These are phyloP conservation scores for Boletus rex-veris DNA, from an alignment of 768 basidiomycete genomes.

Conservation along the genomic window DNA sequence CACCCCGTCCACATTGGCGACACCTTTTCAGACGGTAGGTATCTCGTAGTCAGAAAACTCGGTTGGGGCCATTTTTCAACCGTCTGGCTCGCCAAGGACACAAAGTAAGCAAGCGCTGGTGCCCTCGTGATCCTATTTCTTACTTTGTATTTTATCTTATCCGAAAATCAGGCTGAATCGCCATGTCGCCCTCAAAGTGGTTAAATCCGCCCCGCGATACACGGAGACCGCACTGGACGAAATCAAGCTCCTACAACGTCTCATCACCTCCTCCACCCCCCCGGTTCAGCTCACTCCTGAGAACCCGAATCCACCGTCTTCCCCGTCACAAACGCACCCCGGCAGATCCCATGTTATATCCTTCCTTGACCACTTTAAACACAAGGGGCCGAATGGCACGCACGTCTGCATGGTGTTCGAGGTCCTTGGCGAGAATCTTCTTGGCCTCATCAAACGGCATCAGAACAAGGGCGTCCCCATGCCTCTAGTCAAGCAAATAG, in stretches of 20 bases:
- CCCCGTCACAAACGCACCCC: slow-evolving; percentile 70
- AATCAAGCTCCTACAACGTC: slow-evolving; percentile 94
- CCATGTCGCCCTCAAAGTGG: slow-evolving; percentile 98
- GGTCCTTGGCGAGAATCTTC: slow-evolving; percentile 93
- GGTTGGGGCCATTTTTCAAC: slow-evolving; percentile 96
- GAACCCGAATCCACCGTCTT: slow-evolving; percentile 47
- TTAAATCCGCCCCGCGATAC: slow-evolving; percentile 95
- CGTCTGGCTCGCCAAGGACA: slow-evolving; percentile 85
- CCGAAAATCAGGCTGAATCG: slow-evolving; percentile 68
- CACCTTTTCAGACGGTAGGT: slow-evolving; percentile 80
- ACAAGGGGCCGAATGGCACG: slow-evolving; percentile 93
- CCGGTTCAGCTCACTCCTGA: slow-evolving; percentile 44
- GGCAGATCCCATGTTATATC: slow-evolving; percentile 94
- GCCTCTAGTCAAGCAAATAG: slow-evolving; percentile 90
- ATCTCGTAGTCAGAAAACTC: slow-evolving; percentile 89
- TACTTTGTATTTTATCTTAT: slow-evolving; percentile 12
- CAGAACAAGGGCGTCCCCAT: slow-evolving; percentile 98
- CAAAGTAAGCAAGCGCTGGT: slow-evolving; percentile 51
- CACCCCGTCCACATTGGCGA: slow-evolving; percentile 96
- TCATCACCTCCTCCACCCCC: slow-evolving; percentile 78
- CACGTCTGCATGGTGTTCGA: slow-evolving; percentile 99
- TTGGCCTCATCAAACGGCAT: slow-evolving; percentile 95
- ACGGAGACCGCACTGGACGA: slow-evolving; percentile 98
- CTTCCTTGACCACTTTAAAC: slow-evolving; percentile 95
- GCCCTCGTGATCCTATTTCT: background rate